Percentiles rank a stretch among this genome's conserved stretches.
phyloP scores from a whole-genome alignment of 768 basidiomycete species.

The Calvatia gigantea region DNA sequence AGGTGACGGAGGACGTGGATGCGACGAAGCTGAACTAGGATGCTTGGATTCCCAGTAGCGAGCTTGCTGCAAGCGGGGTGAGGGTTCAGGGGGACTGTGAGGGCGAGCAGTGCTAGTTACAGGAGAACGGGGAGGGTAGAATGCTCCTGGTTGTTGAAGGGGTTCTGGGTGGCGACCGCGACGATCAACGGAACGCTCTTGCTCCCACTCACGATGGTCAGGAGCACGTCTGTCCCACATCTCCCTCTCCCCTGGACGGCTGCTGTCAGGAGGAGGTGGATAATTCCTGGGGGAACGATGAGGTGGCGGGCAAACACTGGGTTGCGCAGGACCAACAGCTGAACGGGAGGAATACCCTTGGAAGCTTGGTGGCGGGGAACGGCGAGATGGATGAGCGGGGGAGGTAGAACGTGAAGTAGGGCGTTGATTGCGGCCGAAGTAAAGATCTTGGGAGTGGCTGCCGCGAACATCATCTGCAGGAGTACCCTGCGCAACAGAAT shows the following conservation, averaged over 20 bases:
- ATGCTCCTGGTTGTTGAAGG: conserved; percentile 28
- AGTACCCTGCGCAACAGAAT: conserved; percentile 61
- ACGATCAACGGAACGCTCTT: conserved; percentile 31
- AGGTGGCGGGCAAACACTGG: conserved; percentile 32
- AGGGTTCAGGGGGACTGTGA: conserved; percentile 56
- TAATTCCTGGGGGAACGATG: conserved; percentile 65
- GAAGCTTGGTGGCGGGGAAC: conserved; percentile 49
- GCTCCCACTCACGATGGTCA: conserved; percentile 54
- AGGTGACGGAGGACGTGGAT: conserved; percentile 25
- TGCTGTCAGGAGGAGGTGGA: conserved; percentile 45
- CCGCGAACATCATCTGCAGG: conserved; percentile 50
- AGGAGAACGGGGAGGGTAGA: conserved; percentile 42
- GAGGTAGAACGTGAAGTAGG: conserved; percentile 56
- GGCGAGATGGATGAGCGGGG: conserved; percentile 45
- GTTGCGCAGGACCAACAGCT: conserved; percentile 50
- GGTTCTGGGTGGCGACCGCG: conserved; percentile 38
- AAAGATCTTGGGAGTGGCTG: conserved; percentile 40
- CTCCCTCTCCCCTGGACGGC: conserved; percentile 48
- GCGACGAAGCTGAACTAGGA: conserved; percentile 35
- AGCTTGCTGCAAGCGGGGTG: conserved; percentile 51
- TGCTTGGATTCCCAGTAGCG: conserved; percentile 61
- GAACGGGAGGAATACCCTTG: conserved; percentile 47
- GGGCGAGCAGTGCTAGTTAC: conserved; percentile 26
- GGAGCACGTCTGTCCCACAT: conserved; percentile 51
- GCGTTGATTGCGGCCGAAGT: conserved; percentile 49